Evolutionary conservation across 345 rosid species (phyloP).

Genomic region (Gynandropsis gynandra): DNA sequence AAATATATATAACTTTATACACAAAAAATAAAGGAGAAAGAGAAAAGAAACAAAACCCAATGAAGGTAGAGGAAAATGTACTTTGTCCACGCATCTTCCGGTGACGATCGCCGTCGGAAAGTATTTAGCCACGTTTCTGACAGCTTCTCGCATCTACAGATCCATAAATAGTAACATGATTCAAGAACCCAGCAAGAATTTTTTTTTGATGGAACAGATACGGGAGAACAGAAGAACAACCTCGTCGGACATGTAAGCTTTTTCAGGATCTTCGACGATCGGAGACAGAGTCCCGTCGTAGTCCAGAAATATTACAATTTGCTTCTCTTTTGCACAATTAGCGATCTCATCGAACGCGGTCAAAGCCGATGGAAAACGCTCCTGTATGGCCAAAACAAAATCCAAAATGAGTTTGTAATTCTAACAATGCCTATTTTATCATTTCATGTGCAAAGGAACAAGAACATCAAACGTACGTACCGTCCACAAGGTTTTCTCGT

Average conservation of each 20-base stretch:
- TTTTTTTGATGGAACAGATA: not conserved
- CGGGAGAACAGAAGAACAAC: slow-evolving; percentile 26
- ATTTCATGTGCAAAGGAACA: not conserved
- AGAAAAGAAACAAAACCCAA: not conserved
- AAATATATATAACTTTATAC: not conserved
- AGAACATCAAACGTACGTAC: slow-evolving; percentile 38
- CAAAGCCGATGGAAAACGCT: slow-evolving; percentile 79
- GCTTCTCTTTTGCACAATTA: slow-evolving; percentile 57
- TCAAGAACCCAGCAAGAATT: not conserved
- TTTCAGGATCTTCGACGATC: slow-evolving; percentile 92
- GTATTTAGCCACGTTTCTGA: slow-evolving; percentile 52
- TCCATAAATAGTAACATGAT: slow-evolving; percentile 1
- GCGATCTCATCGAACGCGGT: slow-evolving; percentile 61
- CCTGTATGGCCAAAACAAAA: slow-evolving; percentile 30
- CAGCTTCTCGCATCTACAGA: slow-evolving; percentile 71
- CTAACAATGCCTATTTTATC: not conserved
- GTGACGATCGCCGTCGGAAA: slow-evolving; percentile 96
- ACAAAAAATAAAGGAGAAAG: not conserved
- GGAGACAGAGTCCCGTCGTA: slow-evolving; percentile 97
- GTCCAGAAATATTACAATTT: slow-evolving; percentile 89
- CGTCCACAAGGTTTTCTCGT: slow-evolving; percentile 46
- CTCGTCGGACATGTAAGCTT: slow-evolving; percentile 79
- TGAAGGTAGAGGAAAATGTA: slow-evolving; percentile 28
- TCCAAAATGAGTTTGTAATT: too few relatives aligned
- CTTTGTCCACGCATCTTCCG: slow-evolving; percentile 95